These are phyloP conservation scores for Eutrema heterophyllum DNA, from an alignment of 345 rosid species.

Conservation along the genomic window DNA sequence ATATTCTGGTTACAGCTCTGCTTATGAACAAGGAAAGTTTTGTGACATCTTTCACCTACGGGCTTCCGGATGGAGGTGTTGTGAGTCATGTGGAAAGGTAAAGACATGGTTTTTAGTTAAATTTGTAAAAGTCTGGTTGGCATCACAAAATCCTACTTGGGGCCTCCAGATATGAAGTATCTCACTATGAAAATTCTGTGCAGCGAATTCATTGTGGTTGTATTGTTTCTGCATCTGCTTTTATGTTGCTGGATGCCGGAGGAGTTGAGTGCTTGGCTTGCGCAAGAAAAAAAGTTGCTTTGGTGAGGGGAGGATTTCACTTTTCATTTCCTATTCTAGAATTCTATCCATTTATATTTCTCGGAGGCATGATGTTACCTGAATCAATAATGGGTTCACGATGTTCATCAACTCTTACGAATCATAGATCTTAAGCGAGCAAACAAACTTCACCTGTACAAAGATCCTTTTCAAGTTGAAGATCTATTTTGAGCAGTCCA, in stretches of 20 bases:
- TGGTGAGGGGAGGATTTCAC: constrained; percentile 46
- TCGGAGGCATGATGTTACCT: background rate
- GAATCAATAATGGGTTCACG: background rate
- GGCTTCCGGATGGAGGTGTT: constrained; percentile 87
- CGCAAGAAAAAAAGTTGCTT: constrained; percentile 50
- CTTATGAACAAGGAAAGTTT: constrained; percentile 75
- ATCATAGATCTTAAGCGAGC: background rate
- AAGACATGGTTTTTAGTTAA: constrained; percentile 18
- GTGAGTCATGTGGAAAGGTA: constrained; percentile 94
- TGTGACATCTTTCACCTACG: constrained; percentile 66
- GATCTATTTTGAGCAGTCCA: background rate
- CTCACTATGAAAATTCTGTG: constrained; percentile 26
- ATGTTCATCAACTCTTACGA: background rate
- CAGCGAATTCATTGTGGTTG: constrained; percentile 97
- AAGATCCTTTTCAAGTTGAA: constrained; percentile 2
- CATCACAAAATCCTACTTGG: constrained; percentile 2
- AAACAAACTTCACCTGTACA: constrained; percentile 12
- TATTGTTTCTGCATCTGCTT: constrained; percentile 59
- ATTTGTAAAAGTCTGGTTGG: background rate
- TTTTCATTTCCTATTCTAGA: constrained; percentile 2
- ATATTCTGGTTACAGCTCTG: constrained; percentile 39
- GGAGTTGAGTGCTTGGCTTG: constrained; percentile 84
- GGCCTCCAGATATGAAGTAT: constrained; percentile 8
- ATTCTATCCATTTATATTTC: background rate
- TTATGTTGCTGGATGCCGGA: constrained; percentile 77